Conservation (phyloP, 345 rosid species). For the Iberis pinnata region DNA sequence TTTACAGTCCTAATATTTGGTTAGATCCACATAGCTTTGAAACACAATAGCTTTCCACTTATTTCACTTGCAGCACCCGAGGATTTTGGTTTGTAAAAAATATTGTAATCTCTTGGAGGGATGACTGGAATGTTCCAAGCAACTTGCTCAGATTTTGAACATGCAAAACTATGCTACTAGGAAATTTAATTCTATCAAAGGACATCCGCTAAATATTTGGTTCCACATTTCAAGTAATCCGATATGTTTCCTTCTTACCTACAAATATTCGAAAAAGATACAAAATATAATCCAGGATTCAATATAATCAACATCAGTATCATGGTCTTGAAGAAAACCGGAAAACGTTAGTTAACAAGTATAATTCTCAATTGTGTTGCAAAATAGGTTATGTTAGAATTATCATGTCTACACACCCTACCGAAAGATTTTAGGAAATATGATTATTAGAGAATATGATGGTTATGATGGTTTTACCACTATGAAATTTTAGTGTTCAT, state of each 20-base stretch:
- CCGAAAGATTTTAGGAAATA: too few species aligned
- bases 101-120: constrained; percentile 91
- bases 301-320: background rate
- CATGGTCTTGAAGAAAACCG: too few species aligned
- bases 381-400: too few species aligned
- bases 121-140: constrained; percentile 89
- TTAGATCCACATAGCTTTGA: constrained; percentile 81
- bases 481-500: constrained; percentile 68
- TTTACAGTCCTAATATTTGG: constrained; percentile 71
- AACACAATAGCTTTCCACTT: constrained; percentile 94
- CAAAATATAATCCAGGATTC: too few species aligned
- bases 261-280: constrained; percentile 13
- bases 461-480: constrained; percentile 47
- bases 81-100: constrained; percentile 71
- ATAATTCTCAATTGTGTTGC: too few species aligned
- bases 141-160: constrained; percentile 79
- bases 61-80: too few species aligned
- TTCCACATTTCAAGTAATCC: constrained; percentile 86
- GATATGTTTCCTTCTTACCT: constrained; percentile 76
- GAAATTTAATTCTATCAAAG: constrained; percentile 70
- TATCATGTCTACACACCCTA: too few species aligned
- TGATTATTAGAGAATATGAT: too few species aligned
- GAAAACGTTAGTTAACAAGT: too few species aligned
- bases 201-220: constrained; percentile 77
- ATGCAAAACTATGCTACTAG: constrained; percentile 64